phyloP scores from a whole-genome alignment of 352 stramenopile genomes.

The Phytophthora quininea region DNA sequence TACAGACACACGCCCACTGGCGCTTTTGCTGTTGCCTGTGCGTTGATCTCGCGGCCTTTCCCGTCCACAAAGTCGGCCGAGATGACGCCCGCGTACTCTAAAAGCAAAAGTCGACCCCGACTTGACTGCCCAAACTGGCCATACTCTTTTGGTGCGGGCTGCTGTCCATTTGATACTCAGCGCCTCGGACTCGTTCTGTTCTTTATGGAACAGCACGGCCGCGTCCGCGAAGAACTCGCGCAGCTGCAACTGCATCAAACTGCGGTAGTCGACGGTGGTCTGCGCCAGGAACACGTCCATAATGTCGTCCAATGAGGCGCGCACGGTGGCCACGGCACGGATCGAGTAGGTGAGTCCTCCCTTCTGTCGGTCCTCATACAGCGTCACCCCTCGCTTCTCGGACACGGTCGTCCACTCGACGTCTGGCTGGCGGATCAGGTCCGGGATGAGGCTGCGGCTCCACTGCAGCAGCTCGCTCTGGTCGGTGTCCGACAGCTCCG shows the following conservation, averaged over 20 bases:
- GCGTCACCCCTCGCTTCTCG: conserved; percentile 73
- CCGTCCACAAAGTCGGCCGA: conserved; percentile 61
- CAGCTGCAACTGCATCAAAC: conserved; percentile 77
- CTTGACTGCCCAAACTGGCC: conserved; percentile 47
- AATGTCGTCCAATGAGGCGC: conserved; percentile 69
- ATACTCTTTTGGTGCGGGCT: conserved; percentile 70
- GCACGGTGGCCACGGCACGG: conserved; percentile 58
- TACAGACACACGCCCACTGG: conserved; percentile 71
- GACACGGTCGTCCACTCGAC: conserved; percentile 80
- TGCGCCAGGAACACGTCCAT: conserved; percentile 80
- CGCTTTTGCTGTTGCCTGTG: conserved; percentile 2
- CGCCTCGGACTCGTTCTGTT: conserved; percentile 78
- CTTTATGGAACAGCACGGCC: conserved; percentile 74
- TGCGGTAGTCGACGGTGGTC: conserved; percentile 66
- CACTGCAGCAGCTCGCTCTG: conserved; percentile 75
- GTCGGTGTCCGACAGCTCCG: conserved; percentile 63
- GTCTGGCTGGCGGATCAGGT: conserved; percentile 67
- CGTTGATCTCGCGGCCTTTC: conserved; percentile 37
- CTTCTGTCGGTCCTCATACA: conserved; percentile 83
- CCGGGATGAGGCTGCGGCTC: conserved; percentile 71
- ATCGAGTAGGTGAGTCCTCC: conserved; percentile 85
- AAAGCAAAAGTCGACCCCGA: conserved; percentile 67
- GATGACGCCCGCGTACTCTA: conserved; percentile 80
- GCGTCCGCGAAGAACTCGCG: conserved; percentile 76
- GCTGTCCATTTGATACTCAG: conserved; percentile 85